Conservation (phyloP, 176 grass and related monocot species). For the Oryza longistaminata region DNA sequence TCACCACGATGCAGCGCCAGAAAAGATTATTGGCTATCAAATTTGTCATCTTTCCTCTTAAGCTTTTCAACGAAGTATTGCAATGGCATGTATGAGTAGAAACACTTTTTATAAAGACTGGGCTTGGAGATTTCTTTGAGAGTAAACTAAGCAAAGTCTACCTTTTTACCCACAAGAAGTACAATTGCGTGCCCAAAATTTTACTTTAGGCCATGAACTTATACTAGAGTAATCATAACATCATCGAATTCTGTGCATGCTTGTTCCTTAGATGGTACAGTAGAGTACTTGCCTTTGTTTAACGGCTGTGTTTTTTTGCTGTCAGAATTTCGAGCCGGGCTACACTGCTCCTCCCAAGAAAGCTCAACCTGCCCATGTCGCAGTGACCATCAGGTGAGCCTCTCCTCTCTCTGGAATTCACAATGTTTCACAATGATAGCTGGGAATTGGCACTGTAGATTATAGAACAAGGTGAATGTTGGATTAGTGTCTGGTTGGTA, state of each 20-base stretch:
- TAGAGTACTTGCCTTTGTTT: conserved; percentile 10
- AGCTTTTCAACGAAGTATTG: background rate
- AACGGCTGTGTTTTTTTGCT: conserved; percentile 24
- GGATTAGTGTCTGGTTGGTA: conserved; percentile 1
- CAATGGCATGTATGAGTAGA: background rate
- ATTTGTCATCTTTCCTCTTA: background rate
- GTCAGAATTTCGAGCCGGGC: conserved; percentile 74
- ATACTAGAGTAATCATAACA: conserved; percentile 10
- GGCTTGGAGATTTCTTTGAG: background rate
- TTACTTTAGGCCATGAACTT: conserved; percentile 14
- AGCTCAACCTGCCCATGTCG: conserved; percentile 45
- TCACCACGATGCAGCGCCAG: background rate
- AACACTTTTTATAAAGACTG: background rate
- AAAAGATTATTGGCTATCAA: background rate
- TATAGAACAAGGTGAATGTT: conserved; percentile 30
- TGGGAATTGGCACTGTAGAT: background rate
- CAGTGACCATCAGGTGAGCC: conserved; percentile 70
- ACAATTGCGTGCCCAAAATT: background rate
- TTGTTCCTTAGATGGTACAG: background rate
- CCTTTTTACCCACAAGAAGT: conserved; percentile 20
- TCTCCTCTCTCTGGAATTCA: background rate
- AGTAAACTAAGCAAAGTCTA: background rate
- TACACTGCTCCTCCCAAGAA: conserved; percentile 74
- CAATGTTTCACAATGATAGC: background rate
- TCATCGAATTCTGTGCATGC: background rate